Conservation (phyloP, 1,139 yeast genomes). For the Lodderomyces beijingensis region DNA sequence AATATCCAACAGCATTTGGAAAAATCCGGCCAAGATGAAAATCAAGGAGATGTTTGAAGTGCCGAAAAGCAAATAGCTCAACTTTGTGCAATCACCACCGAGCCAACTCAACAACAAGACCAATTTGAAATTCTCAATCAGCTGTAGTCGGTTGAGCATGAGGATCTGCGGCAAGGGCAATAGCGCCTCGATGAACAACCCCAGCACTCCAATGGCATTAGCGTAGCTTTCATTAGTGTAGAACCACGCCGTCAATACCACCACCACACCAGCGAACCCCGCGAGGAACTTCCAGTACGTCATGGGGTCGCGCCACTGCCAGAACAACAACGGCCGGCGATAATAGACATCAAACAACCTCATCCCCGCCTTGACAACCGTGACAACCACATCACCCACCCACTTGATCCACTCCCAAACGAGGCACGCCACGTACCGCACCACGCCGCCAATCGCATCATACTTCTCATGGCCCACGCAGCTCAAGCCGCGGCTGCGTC, state of each 20-base stretch:
- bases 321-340: slow-evolving; percentile 60
- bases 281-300: slow-evolving; percentile 65
- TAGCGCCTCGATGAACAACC: slow-evolving; percentile 75
- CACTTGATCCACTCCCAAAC: not conserved
- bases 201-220: slow-evolving; percentile 62
- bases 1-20: slow-evolving; percentile 75
- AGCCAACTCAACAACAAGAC: slow-evolving; percentile 79
- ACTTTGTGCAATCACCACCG: slow-evolving; percentile 79
- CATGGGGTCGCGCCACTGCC: slow-evolving; percentile 77
- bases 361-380: slow-evolving; percentile 28
- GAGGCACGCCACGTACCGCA: slow-evolving; percentile 3
- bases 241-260: slow-evolving; percentile 43
- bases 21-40: slow-evolving; percentile 72
- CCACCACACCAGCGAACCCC: slow-evolving; percentile 39
- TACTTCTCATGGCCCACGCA: slow-evolving; percentile 3
- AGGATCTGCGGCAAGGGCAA: slow-evolving; percentile 87
- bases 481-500: slow-evolving; percentile 17
- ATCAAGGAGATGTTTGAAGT: slow-evolving; percentile 64
- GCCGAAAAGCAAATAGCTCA: slow-evolving; percentile 67
- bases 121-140: slow-evolving; percentile 74
- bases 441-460: slow-evolving; percentile 4
- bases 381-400: slow-evolving; percentile 7
- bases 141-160: slow-evolving; percentile 60
- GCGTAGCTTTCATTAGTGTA: slow-evolving; percentile 42
- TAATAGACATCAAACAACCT: slow-evolving; percentile 68